Evolutionary conservation across 768 basidiomycete genomes (phyloP).

Genomic region (Pleurotus pulmonarius): DNA sequence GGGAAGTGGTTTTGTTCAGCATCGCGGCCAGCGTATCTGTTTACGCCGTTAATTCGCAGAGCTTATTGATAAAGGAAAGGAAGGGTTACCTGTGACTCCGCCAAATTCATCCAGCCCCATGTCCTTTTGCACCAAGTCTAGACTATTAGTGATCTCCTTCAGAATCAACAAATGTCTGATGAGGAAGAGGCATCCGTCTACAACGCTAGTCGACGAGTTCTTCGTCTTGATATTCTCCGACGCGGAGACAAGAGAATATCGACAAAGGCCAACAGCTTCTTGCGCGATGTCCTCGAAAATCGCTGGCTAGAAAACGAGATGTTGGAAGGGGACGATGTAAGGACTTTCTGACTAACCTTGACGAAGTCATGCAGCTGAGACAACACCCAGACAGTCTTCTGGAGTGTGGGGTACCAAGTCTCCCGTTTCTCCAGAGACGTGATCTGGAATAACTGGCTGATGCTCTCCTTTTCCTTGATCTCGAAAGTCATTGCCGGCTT

Average conservation of each 20-base stretch:
- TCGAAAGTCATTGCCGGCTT: constrained; percentile 40
- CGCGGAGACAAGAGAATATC: constrained; percentile 74
- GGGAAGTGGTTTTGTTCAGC: constrained; percentile 54
- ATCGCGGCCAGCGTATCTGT: constrained; percentile 56
- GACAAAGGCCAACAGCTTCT: constrained; percentile 83
- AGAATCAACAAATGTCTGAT: constrained; percentile 86
- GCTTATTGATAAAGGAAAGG: too few species aligned
- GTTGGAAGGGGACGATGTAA: neutral
- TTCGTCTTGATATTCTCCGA: constrained; percentile 58
- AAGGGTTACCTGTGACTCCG: constrained; percentile 53
- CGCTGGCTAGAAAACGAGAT: constrained; percentile 54
- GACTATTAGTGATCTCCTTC: constrained; percentile 82
- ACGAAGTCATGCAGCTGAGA: constrained; percentile 89
- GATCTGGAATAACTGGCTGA: constrained; percentile 65
- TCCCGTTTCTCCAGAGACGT: constrained; percentile 72
- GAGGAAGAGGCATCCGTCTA: constrained; percentile 85
- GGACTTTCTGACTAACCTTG: constrained; percentile 50
- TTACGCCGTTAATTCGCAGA: too few species aligned
- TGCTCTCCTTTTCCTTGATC: constrained; percentile 64
- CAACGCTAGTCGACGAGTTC: constrained; percentile 34
- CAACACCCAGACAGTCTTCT: constrained; percentile 88
- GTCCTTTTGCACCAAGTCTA: constrained; percentile 58
- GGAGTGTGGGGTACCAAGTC: constrained; percentile 90
- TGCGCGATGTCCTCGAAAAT: constrained; percentile 97
- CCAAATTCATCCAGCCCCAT: constrained; percentile 40